Percentiles rank a stretch among this genome's conserved stretches.
Conservation (phyloP, 345 rosid species). For the Lepidium africanum region DNA sequence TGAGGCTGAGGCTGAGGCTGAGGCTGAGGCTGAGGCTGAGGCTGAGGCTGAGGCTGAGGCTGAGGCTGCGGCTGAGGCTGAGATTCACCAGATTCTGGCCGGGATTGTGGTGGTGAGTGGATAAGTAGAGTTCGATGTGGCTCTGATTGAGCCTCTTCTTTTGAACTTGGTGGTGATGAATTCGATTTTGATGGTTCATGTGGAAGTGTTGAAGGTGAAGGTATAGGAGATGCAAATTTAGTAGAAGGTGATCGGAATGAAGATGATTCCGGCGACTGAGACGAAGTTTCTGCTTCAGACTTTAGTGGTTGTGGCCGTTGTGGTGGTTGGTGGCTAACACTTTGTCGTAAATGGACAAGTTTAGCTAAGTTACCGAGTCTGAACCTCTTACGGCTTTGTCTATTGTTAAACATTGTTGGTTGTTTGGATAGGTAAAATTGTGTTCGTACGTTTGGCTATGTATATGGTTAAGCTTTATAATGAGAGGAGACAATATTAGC, state of each 20-base stretch:
- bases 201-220: conserved; percentile 1
- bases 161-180: not conserved
- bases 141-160: not conserved
- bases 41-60: too few species aligned
- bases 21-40: too few species aligned
- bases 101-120: not conserved
- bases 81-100: not conserved
- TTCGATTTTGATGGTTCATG: not conserved
- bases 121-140: not conserved
- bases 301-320: not conserved
- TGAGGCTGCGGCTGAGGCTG: not conserved
- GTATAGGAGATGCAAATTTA: not conserved
- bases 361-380: conserved; percentile 28
- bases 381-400: conserved; percentile 24
- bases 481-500: conserved; percentile 8
- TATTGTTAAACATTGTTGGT: conserved; percentile 20
- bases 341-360: conserved; percentile 25
- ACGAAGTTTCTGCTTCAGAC: not conserved
- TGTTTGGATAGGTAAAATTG: not conserved
- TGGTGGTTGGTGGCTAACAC: conserved; percentile 2
- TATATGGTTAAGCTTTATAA: not conserved
- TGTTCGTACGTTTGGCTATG: not conserved
- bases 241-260: not conserved
- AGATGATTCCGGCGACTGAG: not conserved
- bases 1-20: too few species aligned